These are phyloP conservation scores for Talaromyces thailandensis DNA, from an alignment of 495 filamentous ascomycete species.

Conservation along the genomic window DNA sequence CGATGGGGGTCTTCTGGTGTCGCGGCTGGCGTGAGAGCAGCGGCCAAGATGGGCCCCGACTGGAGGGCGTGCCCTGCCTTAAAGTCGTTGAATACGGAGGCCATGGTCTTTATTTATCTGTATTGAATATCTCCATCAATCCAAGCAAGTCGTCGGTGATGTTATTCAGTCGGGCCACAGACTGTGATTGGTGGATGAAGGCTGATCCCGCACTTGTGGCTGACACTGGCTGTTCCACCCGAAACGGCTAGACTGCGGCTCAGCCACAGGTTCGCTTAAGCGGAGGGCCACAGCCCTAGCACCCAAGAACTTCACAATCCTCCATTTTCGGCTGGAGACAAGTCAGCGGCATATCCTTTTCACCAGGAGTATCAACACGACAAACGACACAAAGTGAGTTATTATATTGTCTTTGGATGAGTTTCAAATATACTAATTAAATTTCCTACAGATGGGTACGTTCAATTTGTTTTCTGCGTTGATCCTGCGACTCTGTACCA, in stretches of 20 bases:
- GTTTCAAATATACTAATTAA: slow-evolving; percentile 3
- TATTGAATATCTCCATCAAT: neutral
- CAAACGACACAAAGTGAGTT: slow-evolving; percentile 48
- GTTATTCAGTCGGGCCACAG: neutral
- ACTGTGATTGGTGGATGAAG: slow-evolving; percentile 2
- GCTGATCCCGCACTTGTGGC: slow-evolving; percentile 10
- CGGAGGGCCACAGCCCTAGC: slow-evolving; percentile 41
- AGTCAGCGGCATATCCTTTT: slow-evolving; percentile 23
- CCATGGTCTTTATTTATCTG: slow-evolving; percentile 37
- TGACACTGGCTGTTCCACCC: slow-evolving; percentile 4
- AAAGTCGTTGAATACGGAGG: slow-evolving; percentile 53
- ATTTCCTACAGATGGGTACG: slow-evolving; percentile 45
- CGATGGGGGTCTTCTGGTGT: slow-evolving; percentile 46
- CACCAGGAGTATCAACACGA: slow-evolving; percentile 39
- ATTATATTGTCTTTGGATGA: slow-evolving; percentile 6
- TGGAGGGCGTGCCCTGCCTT: slow-evolving; percentile 40
- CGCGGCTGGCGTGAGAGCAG: slow-evolving; percentile 58
- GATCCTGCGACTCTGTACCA: neutral
- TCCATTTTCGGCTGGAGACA: slow-evolving; percentile 33
- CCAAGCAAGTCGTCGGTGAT: neutral
- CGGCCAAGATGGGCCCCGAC: slow-evolving; percentile 58
- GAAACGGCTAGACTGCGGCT: slow-evolving; percentile 17
- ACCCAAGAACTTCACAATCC: slow-evolving; percentile 38
- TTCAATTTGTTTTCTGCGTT: slow-evolving; percentile 17
- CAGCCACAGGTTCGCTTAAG: slow-evolving; percentile 36